These are phyloP conservation scores for Picea sitchensis DNA, from an alignment of 75 land plant genomes.

Conservation along the genomic window DNA sequence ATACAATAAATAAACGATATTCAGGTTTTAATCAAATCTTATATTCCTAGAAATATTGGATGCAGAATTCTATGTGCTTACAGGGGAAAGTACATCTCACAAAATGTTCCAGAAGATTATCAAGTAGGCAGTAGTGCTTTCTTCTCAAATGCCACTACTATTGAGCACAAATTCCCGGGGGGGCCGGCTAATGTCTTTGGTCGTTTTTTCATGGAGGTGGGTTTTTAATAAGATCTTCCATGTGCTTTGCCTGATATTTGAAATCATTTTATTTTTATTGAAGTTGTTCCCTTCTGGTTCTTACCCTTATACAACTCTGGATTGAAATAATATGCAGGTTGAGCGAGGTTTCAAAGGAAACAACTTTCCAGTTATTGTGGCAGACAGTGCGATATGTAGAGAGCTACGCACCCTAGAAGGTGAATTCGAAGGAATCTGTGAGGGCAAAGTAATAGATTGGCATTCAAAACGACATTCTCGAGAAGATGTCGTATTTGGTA, in stretches of 20 bases:
- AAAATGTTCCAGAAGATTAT: conserved; percentile 12
- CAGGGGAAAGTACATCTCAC: conserved; percentile 22
- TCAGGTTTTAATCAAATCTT: background rate
- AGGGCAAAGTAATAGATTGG: conserved; percentile 11
- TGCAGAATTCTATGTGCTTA: conserved; percentile 37
- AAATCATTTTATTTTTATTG: background rate
- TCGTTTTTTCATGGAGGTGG: conserved; percentile 47
- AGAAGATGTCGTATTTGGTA: conserved; percentile 9
- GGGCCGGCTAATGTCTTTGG: conserved; percentile 26
- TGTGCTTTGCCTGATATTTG: background rate
- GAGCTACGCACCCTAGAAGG: conserved; percentile 37
- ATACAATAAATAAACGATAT: too few relatives aligned
- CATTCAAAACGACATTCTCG: background rate
- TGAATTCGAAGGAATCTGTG: conserved; percentile 22
- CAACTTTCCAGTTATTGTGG: conserved; percentile 41
- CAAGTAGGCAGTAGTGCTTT: conserved; percentile 8
- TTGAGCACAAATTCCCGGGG: conserved; percentile 19
- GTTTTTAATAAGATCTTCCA: background rate
- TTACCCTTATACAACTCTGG: background rate
- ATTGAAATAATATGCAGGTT: conserved; percentile 23
- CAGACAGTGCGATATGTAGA: conserved; percentile 34
- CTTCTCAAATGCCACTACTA: conserved; percentile 21
- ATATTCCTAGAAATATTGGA: background rate
- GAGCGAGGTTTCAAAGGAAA: conserved; percentile 28
- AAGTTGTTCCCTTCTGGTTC: background rate